Conservation (phyloP, 805 yeast genomes). For the Cyberlindnera misumaiensis region DNA sequence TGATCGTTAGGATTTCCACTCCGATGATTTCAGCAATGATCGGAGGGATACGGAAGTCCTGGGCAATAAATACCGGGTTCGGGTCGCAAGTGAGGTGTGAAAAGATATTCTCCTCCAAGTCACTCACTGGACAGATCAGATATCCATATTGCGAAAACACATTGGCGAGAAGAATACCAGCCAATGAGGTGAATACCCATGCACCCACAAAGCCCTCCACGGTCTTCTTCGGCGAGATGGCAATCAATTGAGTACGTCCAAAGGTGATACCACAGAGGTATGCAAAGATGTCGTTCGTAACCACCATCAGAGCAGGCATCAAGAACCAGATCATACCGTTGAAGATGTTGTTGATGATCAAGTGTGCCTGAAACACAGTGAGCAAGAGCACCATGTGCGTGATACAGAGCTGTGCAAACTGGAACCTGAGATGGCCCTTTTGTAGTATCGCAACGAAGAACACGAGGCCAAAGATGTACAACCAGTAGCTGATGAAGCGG, state of each 20-base stretch:
- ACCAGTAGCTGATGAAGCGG: constrained; percentile 72
- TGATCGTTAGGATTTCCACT: constrained; percentile 48
- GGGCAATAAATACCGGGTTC: constrained; percentile 85
- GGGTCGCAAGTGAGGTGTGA: constrained; percentile 67
- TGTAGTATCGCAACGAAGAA: constrained; percentile 84
- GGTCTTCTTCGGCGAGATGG: constrained; percentile 94
- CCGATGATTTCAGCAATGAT: constrained; percentile 46
- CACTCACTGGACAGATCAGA: constrained; percentile 81
- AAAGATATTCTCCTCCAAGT: constrained; percentile 54
- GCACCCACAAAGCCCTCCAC: constrained; percentile 98
- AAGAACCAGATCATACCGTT: constrained; percentile 93
- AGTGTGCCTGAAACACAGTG: constrained; percentile 91
- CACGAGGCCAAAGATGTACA: constrained; percentile 83
- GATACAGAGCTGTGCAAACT: constrained; percentile 87
- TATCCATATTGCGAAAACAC: constrained; percentile 60
- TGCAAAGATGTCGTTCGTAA: constrained; percentile 93
- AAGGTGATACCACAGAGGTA: constrained; percentile 95
- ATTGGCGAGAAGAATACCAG: constrained; percentile 61
- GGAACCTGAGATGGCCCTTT: constrained; percentile 84
- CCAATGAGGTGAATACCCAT: constrained; percentile 84
- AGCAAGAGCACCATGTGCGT: constrained; percentile 90
- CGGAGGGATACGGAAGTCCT: constrained; percentile 68
- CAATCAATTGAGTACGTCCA: constrained; percentile 87
- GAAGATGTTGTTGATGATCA: constrained; percentile 81
- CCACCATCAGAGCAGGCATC: constrained; percentile 85